A percentile compares a stretch with the other conserved stretches of the same genome.
Conservation (phyloP, 2,329 filamentous ascomycete genomes). For the Dichotomopilus funicola region DNA sequence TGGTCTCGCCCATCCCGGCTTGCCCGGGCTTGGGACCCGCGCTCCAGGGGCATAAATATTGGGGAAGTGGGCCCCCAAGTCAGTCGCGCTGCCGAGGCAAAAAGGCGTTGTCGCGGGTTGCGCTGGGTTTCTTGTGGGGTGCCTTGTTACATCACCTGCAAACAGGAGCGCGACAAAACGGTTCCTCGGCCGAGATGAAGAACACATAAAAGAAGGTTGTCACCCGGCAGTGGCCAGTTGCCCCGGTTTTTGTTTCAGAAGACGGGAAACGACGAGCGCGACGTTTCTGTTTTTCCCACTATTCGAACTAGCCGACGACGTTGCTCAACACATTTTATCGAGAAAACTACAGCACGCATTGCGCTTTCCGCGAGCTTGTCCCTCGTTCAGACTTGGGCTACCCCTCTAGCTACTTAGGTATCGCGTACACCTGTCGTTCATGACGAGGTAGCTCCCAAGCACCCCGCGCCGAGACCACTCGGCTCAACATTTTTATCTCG, state of each 20-base stretch:
- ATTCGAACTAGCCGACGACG: too few relatives aligned
- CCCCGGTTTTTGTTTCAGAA: background rate
- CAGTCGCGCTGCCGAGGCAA: conserved; percentile 20
- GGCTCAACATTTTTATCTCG: background rate
- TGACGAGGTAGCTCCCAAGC: too few relatives aligned
- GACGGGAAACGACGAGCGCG: background rate
- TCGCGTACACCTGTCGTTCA: too few relatives aligned
- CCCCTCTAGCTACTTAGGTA: too few relatives aligned
- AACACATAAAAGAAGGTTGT: background rate
- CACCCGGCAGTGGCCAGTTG: background rate
- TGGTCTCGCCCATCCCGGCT: conserved; percentile 9
- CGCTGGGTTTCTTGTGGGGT: conserved; percentile 9
- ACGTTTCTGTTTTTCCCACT: background rate
- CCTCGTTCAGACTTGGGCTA: too few relatives aligned
- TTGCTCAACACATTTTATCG: too few relatives aligned
- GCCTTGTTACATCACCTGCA: conserved; percentile 8
- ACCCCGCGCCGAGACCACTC: too few relatives aligned
- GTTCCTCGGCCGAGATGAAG: conserved; percentile 12
- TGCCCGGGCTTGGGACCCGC: conserved; percentile 9
- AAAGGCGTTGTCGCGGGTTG: conserved; percentile 4
- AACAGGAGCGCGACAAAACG: conserved; percentile 15
- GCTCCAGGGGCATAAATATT: conserved; percentile 10
- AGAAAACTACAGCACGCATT: too few relatives aligned
- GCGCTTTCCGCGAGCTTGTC: too few relatives aligned
- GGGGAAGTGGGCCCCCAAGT: conserved; percentile 14